phyloP scores from a whole-genome alignment of 2,329 filamentous ascomycete species.

The Pyrenophora seminiperda region DNA sequence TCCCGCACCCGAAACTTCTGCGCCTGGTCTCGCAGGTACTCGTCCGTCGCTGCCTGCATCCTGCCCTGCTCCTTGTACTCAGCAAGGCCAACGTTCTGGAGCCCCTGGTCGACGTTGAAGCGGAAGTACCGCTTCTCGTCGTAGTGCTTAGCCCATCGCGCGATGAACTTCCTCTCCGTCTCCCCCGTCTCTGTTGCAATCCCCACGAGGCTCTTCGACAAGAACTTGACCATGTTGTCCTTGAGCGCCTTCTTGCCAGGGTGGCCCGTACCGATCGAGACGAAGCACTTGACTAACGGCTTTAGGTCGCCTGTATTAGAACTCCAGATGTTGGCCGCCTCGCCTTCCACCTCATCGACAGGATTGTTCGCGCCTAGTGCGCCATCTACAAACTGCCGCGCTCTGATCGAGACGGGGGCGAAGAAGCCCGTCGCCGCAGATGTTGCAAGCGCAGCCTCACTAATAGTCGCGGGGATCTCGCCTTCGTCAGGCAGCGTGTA shows the following conservation, averaged over 20 bases:
- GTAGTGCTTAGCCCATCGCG: slow-evolving; percentile 1
- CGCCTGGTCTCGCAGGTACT: slow-evolving; percentile 5
- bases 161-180: slow-evolving; percentile 8
- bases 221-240: slow-evolving; percentile 10
- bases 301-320: slow-evolving; percentile 2
- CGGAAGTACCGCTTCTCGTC: slow-evolving; percentile 13
- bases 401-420: slow-evolving; percentile 46
- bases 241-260: slow-evolving; percentile 6
- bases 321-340: slow-evolving; percentile 28
- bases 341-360: slow-evolving; percentile 46
- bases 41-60: slow-evolving; percentile 14
- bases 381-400: slow-evolving; percentile 50
- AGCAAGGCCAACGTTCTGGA: slow-evolving; percentile 12
- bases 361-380: slow-evolving; percentile 52
- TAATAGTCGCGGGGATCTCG: slow-evolving; percentile 26
- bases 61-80: slow-evolving; percentile 15
- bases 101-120: slow-evolving; percentile 23
- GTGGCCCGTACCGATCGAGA: slow-evolving; percentile 17
- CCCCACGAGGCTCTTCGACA: slow-evolving; percentile 7
- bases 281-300: slow-evolving; percentile 16
- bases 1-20: slow-evolving; percentile 12
- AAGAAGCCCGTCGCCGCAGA: slow-evolving; percentile 35
- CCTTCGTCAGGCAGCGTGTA: slow-evolving; percentile 11
- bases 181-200: slow-evolving; percentile 17
- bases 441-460: slow-evolving; percentile 35